phyloP scores from a whole-genome alignment of 208 protist genomes.

The Acanthamoeba quina region DNA sequence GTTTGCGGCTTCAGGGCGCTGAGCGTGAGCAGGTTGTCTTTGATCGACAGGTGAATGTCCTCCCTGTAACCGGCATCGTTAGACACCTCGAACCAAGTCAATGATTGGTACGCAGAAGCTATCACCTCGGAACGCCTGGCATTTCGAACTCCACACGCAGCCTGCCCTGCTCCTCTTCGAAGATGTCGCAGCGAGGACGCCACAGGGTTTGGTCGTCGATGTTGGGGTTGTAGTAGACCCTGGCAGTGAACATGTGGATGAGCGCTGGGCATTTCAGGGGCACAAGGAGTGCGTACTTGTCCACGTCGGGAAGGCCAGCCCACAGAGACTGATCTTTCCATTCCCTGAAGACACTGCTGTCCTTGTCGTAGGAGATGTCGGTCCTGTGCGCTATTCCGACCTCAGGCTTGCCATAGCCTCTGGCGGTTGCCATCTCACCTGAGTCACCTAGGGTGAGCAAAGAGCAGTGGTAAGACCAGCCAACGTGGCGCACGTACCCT shows the following conservation, averaged over 20 bases:
- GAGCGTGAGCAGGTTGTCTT: constrained; percentile 29
- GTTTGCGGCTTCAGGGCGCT: constrained; percentile 60
- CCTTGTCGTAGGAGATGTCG: not conserved
- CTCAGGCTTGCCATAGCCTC: not conserved
- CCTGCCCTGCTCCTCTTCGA: constrained; percentile 37
- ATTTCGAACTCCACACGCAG: constrained; percentile 60
- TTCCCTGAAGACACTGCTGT: not conserved
- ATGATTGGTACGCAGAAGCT: not conserved
- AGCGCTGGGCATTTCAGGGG: not conserved
- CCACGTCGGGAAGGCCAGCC: constrained; percentile 5
- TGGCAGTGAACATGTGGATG: not conserved
- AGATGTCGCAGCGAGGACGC: constrained; percentile 56
- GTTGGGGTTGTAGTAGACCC: constrained; percentile 64
- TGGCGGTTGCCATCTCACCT: not conserved
- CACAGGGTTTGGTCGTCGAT: constrained; percentile 38
- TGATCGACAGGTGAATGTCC: constrained; percentile 2
- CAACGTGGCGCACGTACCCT: not conserved
- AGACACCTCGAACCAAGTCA: not conserved
- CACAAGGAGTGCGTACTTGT: not conserved
- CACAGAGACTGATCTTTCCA: constrained; percentile 38
- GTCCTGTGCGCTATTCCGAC: not conserved
- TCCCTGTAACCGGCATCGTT: not conserved
- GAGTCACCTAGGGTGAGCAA: not conserved
- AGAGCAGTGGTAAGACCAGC: not conserved
- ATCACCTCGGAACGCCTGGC: constrained; percentile 6